Percentiles rank a stretch among this genome's conserved stretches.
phyloP scores from a whole-genome alignment of 2,329 filamentous ascomycete genomes.

The Alternaria sp. region DNA sequence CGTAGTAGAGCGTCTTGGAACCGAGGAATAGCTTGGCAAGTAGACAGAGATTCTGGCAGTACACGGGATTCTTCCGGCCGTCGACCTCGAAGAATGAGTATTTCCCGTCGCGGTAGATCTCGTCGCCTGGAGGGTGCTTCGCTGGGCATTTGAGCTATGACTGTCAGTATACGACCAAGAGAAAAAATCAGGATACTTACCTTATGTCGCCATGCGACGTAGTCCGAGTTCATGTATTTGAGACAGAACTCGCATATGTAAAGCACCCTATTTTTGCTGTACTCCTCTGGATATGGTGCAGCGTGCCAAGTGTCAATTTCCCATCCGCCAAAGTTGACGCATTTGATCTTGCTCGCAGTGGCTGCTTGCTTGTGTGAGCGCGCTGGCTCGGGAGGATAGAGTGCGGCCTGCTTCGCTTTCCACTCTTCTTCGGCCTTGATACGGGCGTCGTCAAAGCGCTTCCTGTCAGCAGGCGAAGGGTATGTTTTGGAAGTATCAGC shows the following conservation, averaged over 20 bases:
- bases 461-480: conserved; percentile 79
- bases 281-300: conserved; percentile 96
- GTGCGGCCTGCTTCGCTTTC: conserved; percentile 72
- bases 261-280: conserved; percentile 93
- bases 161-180: conserved; percentile 29
- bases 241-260: conserved; percentile 99
- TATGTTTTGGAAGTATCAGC: conserved; percentile 91
- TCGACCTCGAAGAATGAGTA: conserved; percentile 98
- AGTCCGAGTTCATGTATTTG: conserved; percentile 99
- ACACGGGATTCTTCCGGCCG: conserved; percentile 95
- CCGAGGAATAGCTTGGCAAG: conserved; percentile 97
- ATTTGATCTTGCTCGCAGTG: conserved; percentile 95
- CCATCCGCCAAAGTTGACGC: conserved; percentile 96
- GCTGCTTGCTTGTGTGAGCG: conserved; percentile 71
- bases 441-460: conserved; percentile 87
- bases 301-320: conserved; percentile 99
- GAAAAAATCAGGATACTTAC: conserved; percentile 30
- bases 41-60: conserved; percentile 96
- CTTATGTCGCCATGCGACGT: conserved; percentile 97
- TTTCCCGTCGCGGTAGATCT: conserved; percentile 92
- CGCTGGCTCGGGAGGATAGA: conserved; percentile 71
- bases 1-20: conserved; percentile 97
- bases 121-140: conserved; percentile 95
- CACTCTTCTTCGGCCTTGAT: conserved; percentile 92
- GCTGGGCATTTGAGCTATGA: conserved; percentile 79